These are phyloP conservation scores for Simplicillium sp. DNA, from an alignment of 2,329 filamentous ascomycete species.

Conservation along the genomic window DNA sequence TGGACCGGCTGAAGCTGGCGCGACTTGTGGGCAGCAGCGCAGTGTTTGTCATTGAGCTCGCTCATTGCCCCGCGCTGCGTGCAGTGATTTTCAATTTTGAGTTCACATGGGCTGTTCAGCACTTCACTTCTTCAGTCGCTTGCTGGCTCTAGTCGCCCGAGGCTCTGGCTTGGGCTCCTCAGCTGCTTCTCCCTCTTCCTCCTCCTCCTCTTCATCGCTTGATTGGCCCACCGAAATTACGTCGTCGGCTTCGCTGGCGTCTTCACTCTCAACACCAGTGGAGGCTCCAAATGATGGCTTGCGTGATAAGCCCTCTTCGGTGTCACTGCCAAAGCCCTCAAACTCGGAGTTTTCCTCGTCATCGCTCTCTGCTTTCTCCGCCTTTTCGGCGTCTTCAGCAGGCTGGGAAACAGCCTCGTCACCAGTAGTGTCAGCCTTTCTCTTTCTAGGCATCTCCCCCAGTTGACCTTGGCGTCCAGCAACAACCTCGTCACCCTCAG, in stretches of 20 bases:
- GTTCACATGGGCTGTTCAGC: not conserved
- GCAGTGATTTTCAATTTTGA: not conserved
- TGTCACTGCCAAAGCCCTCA: slow-evolving; percentile 25
- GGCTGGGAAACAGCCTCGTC: slow-evolving; percentile 25
- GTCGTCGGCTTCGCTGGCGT: slow-evolving; percentile 30
- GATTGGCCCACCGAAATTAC: slow-evolving; percentile 18
- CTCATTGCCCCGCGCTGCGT: not conserved
- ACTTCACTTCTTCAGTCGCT: slow-evolving; percentile 8
- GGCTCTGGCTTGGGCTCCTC: slow-evolving; percentile 2
- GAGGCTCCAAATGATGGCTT: slow-evolving; percentile 21
- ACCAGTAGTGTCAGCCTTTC: slow-evolving; percentile 50
- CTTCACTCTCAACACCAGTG: slow-evolving; percentile 22
- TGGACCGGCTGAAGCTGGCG: no score
- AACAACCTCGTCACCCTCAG: slow-evolving; percentile 39
- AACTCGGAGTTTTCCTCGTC: slow-evolving; percentile 27
- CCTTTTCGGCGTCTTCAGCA: slow-evolving; percentile 20
- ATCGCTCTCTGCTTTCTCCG: slow-evolving; percentile 39
- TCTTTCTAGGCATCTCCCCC: slow-evolving; percentile 81
- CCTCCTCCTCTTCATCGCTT: slow-evolving; percentile 14
- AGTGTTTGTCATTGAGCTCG: not conserved
- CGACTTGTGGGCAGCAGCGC: slow-evolving; percentile 1
- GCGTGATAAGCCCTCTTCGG: slow-evolving; percentile 19
- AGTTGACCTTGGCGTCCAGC: slow-evolving; percentile 68
- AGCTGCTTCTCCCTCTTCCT: slow-evolving; percentile 14
- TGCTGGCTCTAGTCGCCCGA: slow-evolving; percentile 7